Evolutionary conservation across 2,329 filamentous ascomycete genomes (phyloP).

Genomic region (Hyphodiscus sp.): DNA sequence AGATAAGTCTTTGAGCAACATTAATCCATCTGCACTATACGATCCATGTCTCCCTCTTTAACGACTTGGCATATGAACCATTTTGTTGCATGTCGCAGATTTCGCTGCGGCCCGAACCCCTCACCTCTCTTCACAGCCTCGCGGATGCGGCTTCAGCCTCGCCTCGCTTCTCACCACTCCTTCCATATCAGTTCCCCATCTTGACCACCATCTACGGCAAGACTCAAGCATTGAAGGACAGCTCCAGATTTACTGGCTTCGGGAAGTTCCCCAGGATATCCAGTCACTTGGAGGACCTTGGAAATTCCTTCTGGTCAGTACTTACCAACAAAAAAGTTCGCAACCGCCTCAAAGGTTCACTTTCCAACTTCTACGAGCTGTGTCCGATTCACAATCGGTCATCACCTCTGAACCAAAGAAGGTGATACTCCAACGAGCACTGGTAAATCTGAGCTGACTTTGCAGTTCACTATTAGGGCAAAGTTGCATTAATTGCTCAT

Average conservation of each 20-base stretch:
- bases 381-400: not conserved
- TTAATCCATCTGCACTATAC: not conserved
- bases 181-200: not conserved
- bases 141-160: not conserved
- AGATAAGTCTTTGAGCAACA: not conserved
- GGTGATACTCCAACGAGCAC: not conserved
- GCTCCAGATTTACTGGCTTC: not conserved
- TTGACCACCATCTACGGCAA: not conserved
- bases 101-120: not conserved
- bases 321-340: not conserved
- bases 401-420: not conserved
- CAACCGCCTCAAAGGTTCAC: not conserved
- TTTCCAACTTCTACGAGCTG: not conserved
- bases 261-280: not conserved
- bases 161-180: not conserved
- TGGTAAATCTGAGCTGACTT: not conserved
- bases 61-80: not conserved
- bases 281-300: not conserved
- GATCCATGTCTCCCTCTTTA: not conserved
- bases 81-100: not conserved
- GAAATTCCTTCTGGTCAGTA: not conserved
- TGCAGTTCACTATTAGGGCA: not conserved
- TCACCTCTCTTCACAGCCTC: not conserved
- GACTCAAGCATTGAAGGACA: not conserved
- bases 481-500: not conserved